Conservation (phyloP, 306 rosid genomes). For the Rosa lucieae region DNA sequence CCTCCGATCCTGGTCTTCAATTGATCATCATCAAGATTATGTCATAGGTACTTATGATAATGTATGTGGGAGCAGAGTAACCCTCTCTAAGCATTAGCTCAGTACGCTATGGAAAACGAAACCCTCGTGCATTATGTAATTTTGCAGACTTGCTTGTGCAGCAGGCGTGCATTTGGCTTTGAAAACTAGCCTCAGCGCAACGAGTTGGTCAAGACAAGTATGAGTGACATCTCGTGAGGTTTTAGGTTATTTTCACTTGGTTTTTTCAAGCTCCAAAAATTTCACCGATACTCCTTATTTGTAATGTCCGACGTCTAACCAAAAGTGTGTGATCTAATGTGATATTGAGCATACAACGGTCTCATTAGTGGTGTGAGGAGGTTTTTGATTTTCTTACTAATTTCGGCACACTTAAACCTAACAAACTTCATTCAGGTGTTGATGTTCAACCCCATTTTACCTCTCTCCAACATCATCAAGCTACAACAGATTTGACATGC, state of each 20-base stretch:
- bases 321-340: not conserved
- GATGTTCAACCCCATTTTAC: not conserved
- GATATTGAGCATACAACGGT: not conserved
- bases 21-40: conserved; percentile 21
- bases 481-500: conserved; percentile 2
- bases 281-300: not conserved
- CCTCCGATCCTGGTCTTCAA: conserved; percentile 11
- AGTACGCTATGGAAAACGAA: not conserved
- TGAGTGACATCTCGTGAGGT: not conserved
- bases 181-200: not conserved
- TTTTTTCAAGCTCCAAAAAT: not conserved
- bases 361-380: not conserved
- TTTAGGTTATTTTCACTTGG: not conserved
- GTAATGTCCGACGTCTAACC: not conserved
- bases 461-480: not conserved
- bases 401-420: not conserved
- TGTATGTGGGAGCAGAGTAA: not conserved
- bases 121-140: not conserved
- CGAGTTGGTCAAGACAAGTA: not conserved
- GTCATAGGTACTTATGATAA: not conserved
- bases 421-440: not conserved
- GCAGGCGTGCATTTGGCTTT: conserved; percentile 24
- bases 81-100: conserved; percentile 8
- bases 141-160: not conserved
- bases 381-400: not conserved